Percentiles rank a stretch among this genome's conserved stretches.
Conservation (phyloP, 2,329 filamentous ascomycete species). For the Magnaporthiopsis rhizophila region DNA sequence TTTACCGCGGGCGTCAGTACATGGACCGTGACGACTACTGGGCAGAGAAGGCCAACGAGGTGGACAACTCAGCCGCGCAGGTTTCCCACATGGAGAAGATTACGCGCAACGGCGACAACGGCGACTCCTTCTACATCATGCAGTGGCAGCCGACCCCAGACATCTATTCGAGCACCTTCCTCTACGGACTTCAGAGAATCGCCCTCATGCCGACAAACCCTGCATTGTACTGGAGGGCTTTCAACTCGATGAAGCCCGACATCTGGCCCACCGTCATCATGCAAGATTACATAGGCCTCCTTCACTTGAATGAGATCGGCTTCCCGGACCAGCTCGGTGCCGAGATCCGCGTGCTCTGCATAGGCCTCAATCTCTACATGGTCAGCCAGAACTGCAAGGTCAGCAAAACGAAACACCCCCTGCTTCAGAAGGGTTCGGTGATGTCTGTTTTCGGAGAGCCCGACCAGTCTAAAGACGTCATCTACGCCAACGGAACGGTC, state of each 20-base stretch:
- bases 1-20: not conserved
- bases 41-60: not conserved
- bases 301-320: not conserved
- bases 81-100: not conserved
- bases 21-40: not conserved
- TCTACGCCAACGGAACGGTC: no score
- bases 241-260: not conserved
- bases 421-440: not conserved
- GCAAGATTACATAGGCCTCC: not conserved
- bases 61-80: not conserved
- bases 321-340: not conserved
- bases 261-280: not conserved
- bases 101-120: not conserved
- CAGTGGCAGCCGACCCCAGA: not conserved
- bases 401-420: not conserved
- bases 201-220: not conserved
- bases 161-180: not conserved
- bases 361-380: not conserved
- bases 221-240: not conserved
- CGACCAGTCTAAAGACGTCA: no score
- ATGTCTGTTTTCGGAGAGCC: no score
- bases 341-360: not conserved
- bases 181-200: not conserved
- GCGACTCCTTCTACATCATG: not conserved
- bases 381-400: not conserved